A percentile compares a stretch with the other conserved stretches of the same genome.
Evolutionary conservation across 164 flowering plant genomes (phyloP).

Genomic region (Brasenia schreberi): DNA sequence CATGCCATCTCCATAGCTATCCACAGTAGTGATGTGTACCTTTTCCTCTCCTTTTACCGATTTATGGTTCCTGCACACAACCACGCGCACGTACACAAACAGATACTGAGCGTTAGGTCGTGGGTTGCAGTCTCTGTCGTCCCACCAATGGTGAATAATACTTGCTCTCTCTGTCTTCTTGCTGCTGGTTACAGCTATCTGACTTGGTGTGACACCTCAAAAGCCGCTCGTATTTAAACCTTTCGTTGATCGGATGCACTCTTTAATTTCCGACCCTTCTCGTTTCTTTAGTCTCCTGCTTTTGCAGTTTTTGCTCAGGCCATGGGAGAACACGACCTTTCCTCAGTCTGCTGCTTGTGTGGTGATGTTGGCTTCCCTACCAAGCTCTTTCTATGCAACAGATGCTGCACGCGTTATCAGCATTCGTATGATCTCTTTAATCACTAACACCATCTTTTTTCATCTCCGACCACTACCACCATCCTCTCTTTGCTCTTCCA

Average conservation of each 20-base stretch:
- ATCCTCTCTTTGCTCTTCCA: background rate
- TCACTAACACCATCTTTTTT: background rate
- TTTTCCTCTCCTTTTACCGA: background rate
- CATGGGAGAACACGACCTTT: conserved; percentile 28
- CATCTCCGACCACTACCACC: background rate
- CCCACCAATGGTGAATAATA: background rate
- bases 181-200: background rate
- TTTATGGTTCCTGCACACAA: too few relatives aligned
- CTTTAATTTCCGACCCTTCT: background rate
- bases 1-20: background rate
- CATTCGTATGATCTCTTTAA: conserved; percentile 57
- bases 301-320: background rate
- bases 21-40: background rate
- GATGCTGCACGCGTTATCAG: conserved; percentile 67
- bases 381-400: conserved; percentile 83
- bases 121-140: background rate
- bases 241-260: background rate
- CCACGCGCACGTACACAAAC: background rate
- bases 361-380: conserved; percentile 93
- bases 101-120: background rate
- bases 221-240: background rate
- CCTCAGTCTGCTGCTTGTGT: conserved; percentile 86
- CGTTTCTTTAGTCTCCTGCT: conserved; percentile 6
- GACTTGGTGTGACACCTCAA: background rate
- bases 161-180: background rate